Evolutionary conservation across 139 green algal species (phyloP).

Genomic region (Klebsormidium nitens): DNA sequence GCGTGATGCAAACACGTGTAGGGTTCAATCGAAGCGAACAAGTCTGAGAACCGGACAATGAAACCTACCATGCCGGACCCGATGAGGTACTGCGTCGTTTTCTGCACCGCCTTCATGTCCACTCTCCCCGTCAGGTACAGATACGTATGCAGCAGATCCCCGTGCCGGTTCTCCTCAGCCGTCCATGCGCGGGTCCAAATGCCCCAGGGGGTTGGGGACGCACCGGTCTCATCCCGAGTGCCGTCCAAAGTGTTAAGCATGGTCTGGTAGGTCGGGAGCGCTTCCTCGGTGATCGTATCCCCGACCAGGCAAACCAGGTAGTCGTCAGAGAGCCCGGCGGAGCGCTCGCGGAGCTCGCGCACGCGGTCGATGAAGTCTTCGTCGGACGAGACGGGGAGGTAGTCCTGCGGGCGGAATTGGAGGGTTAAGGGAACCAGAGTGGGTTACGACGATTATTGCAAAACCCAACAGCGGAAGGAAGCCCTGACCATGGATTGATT

Average conservation of each 20-base stretch:
- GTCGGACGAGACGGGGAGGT: conserved; percentile 78
- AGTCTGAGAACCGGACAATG: no score
- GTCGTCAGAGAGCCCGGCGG: conserved; percentile 80
- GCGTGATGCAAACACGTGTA: no score
- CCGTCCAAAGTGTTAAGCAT: conserved; percentile 99
- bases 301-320: conserved; percentile 90
- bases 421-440: no score
- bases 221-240: conserved; percentile 87
- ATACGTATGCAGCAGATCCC: conserved; percentile 97
- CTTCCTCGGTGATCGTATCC: conserved; percentile 98
- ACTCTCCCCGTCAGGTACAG: conserved; percentile 63
- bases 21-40: no score
- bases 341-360: conserved; percentile 71
- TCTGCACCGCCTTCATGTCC: conserved; percentile 65
- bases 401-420: no score
- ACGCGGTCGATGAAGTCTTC: conserved; percentile 90
- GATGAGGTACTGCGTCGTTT: conserved; percentile 98
- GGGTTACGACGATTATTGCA: no score
- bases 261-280: conserved; percentile 99
- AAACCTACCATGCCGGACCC: conserved; percentile 77
- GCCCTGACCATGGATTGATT: no score
- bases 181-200: conserved; percentile 61
- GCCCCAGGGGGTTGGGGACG: conserved; percentile 72
- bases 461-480: no score
- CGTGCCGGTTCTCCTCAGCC: conserved; percentile 98